Conservation (phyloP, 2,329 filamentous ascomycete species). For the Emmonsiellopsis sp. region DNA sequence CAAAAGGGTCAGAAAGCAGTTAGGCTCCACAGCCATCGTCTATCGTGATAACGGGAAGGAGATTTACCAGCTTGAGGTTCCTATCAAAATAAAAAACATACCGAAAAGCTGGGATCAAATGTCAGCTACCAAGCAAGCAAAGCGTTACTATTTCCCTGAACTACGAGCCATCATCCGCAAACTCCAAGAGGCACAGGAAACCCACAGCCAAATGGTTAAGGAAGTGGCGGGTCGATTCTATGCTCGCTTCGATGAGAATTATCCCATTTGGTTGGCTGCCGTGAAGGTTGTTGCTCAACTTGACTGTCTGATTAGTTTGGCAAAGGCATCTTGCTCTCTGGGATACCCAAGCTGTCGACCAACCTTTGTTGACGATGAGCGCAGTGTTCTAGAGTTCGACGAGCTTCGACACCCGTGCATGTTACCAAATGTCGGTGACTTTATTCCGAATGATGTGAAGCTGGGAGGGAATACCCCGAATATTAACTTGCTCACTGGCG, state of each 20-base stretch:
- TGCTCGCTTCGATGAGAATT: slow-evolving; percentile 78
- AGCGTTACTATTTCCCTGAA: slow-evolving; percentile 87
- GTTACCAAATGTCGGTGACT: slow-evolving; percentile 77
- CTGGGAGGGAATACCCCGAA: slow-evolving; percentile 74
- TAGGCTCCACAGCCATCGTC: slow-evolving; percentile 64
- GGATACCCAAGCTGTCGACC: slow-evolving; percentile 85
- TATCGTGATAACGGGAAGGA: slow-evolving; percentile 90
- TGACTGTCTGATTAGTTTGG: slow-evolving; percentile 88
- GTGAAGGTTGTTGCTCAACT: slow-evolving; percentile 84
- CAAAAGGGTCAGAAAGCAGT: slow-evolving; percentile 59
- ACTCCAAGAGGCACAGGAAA: slow-evolving; percentile 89
- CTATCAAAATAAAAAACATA: slow-evolving; percentile 69
- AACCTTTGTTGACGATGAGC: slow-evolving; percentile 72
- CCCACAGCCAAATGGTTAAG: slow-evolving; percentile 80
- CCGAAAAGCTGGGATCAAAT: slow-evolving; percentile 90
- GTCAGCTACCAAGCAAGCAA: slow-evolving; percentile 84
- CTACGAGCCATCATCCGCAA: slow-evolving; percentile 73
- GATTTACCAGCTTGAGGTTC: slow-evolving; percentile 89
- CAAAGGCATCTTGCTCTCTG: slow-evolving; percentile 74
- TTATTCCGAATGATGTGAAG: slow-evolving; percentile 89
- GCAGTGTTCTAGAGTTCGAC: slow-evolving; percentile 81
- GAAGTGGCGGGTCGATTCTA: slow-evolving; percentile 79
- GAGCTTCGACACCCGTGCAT: slow-evolving; percentile 95
- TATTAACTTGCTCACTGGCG: slow-evolving; percentile 86
- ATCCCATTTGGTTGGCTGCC: slow-evolving; percentile 77